These are phyloP conservation scores for Marchantia paleacea DNA, from an alignment of 225 moss, liverwort and hornwort genomes.

Conservation along the genomic window DNA sequence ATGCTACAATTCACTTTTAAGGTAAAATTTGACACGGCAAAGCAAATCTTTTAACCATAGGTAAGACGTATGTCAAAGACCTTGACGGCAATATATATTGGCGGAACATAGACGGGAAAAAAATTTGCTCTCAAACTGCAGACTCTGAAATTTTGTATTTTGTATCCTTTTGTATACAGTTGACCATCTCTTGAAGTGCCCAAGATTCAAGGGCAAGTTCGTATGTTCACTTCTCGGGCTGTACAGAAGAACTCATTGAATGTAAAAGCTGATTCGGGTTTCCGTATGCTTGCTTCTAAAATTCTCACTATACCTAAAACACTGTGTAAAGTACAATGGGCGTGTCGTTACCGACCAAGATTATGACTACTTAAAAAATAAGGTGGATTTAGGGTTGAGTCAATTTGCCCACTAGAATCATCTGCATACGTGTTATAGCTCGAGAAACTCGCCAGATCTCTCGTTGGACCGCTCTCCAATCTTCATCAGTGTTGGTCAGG, in stretches of 20 bases:
- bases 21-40: no score
- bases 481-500: neutral
- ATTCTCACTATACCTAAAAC: neutral
- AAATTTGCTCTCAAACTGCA: conserved; percentile 1
- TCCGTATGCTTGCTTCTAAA: conserved; percentile 15
- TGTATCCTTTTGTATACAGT: conserved; percentile 2
- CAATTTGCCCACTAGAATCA: conserved; percentile 17
- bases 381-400: conserved; percentile 11
- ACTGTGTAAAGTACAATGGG: conserved; percentile 8
- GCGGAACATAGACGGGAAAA: no score
- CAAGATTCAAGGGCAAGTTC: conserved; percentile 9
- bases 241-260: conserved; percentile 10
- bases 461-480: conserved; percentile 42
- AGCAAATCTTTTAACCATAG: no score
- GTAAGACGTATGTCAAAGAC: no score
- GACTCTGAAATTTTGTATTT: neutral
- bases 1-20: no score
- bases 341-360: neutral
- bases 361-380: neutral
- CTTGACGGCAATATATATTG: no score
- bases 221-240: conserved; percentile 12
- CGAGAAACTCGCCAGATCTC: conserved; percentile 49
- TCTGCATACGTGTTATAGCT: conserved; percentile 22
- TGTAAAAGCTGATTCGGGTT: conserved; percentile 5
- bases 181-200: conserved; percentile 16